Evolutionary conservation across 306 rosid species (phyloP), one percentile per base, ranked within the genome.

Genomic region (Pyrus communis): DNA sequence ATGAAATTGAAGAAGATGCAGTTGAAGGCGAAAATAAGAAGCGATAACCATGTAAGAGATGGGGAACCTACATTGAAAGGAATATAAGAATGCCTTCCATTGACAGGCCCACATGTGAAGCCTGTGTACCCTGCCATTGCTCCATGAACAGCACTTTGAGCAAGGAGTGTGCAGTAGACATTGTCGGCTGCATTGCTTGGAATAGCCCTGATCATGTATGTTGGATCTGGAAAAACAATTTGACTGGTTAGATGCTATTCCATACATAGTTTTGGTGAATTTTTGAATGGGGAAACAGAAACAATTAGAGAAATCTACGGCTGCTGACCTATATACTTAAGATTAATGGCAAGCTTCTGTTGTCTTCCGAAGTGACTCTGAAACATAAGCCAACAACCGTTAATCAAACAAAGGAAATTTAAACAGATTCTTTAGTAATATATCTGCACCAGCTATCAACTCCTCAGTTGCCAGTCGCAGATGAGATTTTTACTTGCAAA

Each of bases 81-180:
- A 85, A 93, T 93, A 55, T 87, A 91, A 18, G 98, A 83, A 30
- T 93, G 95, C 73, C 96, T 88, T 72, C 98, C 95, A 81, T 93
- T 93, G 79, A 93, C 96, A 77, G 86, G 90, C 67, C 95, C 98
- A 77, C 30, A 40, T 19, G 86, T 84, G 84, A 89, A 93, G 81
- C 98, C 98, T 7, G 96, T 85, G 78, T 86, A 93, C 78, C 98
- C 98, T 11, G 96, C 96, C 98, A 93, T 93, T 70, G 95, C 93
- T 57, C 98, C 98, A 80, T 93, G 98, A 75, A 93, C 93, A 31
- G 93, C 96, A 81, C 96, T 93, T 75, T 93, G 98, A 74, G 93
- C 96, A 81, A 93, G 96, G 57, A 90, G 93, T 62, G 98, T 93
- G 82, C 95, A 89, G 82, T 91, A 91, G 79, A 93, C 95, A 62